These are phyloP conservation scores for Lactarius akahatsu DNA, from an alignment of 768 basidiomycete species.

Conservation along the genomic window DNA sequence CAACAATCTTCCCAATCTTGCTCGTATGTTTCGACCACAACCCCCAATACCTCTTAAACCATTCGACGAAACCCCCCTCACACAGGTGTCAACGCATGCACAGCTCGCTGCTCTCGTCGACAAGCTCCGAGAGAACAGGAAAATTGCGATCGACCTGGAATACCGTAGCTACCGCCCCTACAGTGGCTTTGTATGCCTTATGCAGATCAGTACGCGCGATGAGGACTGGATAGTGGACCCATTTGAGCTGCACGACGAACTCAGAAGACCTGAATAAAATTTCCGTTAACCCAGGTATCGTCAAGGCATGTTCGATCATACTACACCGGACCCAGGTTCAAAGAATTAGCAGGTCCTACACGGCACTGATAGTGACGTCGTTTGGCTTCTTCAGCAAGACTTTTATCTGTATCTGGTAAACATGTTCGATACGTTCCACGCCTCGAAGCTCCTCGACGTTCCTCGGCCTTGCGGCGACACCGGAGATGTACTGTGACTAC, in stretches of 20 bases:
- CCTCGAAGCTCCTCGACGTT: slow-evolving; percentile 83
- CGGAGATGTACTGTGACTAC: slow-evolving; percentile 91
- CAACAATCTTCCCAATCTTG: slow-evolving; percentile 65
- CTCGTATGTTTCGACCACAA: slow-evolving; percentile 55
- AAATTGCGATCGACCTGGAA: slow-evolving; percentile 93
- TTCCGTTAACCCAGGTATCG: slow-evolving; percentile 77
- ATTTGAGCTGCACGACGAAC: slow-evolving; percentile 67
- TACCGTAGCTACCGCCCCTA: slow-evolving; percentile 89
- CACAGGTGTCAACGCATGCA: slow-evolving; percentile 62
- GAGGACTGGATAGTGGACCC: slow-evolving; percentile 89
- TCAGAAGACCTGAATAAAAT: too few relatives aligned
- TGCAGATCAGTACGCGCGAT: slow-evolving; percentile 84
- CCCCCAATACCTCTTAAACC: slow-evolving; percentile 53
- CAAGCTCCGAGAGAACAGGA: slow-evolving; percentile 59
- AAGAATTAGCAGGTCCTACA: slow-evolving; percentile 70
- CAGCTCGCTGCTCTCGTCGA: slow-evolving; percentile 63
- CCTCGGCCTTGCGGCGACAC: slow-evolving; percentile 78
- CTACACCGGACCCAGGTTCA: background rate
- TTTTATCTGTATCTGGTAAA: slow-evolving; percentile 93
- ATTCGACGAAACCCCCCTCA: slow-evolving; percentile 67
- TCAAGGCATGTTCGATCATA: slow-evolving; percentile 68
- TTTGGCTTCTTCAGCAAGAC: slow-evolving; percentile 95
- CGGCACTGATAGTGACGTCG: slow-evolving; percentile 89
- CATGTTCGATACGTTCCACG: slow-evolving; percentile 97
- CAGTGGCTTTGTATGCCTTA: slow-evolving; percentile 85